These are phyloP conservation scores for Maudiozyma serrabonitensis DNA, from an alignment of 805 yeast species.

Conservation along the genomic window DNA sequence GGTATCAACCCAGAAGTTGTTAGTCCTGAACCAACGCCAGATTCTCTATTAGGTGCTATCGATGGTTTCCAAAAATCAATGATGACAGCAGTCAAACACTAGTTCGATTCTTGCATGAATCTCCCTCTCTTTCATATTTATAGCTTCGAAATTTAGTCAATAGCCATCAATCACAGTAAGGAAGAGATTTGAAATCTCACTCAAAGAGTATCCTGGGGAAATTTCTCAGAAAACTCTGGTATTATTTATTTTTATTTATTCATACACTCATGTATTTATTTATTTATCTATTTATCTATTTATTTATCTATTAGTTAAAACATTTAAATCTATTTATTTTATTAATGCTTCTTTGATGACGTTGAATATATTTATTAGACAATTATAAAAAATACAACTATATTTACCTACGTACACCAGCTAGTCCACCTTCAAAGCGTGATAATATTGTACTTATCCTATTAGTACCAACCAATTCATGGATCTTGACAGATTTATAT, in stretches of 20 bases:
- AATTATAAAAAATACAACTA: background rate
- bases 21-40: constrained; percentile 65
- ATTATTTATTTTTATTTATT: background rate
- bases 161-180: background rate
- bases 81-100: background rate
- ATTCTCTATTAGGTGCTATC: constrained; percentile 37
- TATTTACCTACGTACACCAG: constrained; percentile 23
- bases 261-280: background rate
- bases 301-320: background rate
- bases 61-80: constrained; percentile 2
- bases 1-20: constrained; percentile 53
- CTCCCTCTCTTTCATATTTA: background rate
- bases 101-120: background rate
- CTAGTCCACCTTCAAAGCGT: constrained; percentile 27
- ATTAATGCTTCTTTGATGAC: background rate
- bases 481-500: constrained; percentile 23
- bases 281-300: background rate
- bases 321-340: background rate
- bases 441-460: constrained; percentile 22
- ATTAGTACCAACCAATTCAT: constrained; percentile 19
- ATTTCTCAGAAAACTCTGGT: no score
- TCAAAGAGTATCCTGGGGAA: no score
- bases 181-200: background rate
- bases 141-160: background rate
- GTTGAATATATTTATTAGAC: background rate